Evolutionary conservation across 148 eudicot genomes (phyloP).

Genomic region (Camellia sinensis): DNA sequence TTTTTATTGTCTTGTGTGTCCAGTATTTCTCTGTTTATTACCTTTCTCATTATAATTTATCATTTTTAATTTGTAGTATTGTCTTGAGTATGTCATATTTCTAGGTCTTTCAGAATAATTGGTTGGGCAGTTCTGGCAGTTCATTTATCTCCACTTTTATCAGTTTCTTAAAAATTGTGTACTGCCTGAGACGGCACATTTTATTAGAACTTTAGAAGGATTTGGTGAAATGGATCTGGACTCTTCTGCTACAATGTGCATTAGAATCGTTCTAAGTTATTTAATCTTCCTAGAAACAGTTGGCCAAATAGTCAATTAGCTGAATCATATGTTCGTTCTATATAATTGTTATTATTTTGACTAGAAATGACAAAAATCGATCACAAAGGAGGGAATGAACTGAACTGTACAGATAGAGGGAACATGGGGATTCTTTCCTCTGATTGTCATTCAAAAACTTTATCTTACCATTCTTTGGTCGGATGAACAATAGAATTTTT

Average conservation of each 20-base stretch:
- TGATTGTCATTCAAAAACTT: background rate
- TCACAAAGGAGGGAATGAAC: background rate
- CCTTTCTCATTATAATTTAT: background rate
- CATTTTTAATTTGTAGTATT: constrained; percentile 11
- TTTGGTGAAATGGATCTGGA: background rate
- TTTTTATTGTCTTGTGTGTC: background rate
- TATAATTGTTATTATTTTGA: background rate
- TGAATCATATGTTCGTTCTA: background rate
- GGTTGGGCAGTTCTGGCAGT: background rate
- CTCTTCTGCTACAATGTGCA: background rate
- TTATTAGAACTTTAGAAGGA: background rate
- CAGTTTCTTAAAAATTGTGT: background rate
- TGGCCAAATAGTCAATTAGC: background rate
- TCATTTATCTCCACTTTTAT: background rate
- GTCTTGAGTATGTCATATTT: background rate
- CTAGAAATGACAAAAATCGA: background rate
- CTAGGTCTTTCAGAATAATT: background rate
- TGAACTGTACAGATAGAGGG: background rate
- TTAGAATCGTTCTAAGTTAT: background rate
- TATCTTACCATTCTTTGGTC: background rate
- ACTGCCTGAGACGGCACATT: background rate
- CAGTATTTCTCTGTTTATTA: background rate
- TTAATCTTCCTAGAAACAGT: background rate
- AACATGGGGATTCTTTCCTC: background rate
- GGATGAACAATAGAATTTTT: background rate